Percentiles rank a stretch among this genome's conserved stretches.
phyloP scores from a whole-genome alignment of 2,329 filamentous ascomycete species.

The Talaromyces sp. region DNA sequence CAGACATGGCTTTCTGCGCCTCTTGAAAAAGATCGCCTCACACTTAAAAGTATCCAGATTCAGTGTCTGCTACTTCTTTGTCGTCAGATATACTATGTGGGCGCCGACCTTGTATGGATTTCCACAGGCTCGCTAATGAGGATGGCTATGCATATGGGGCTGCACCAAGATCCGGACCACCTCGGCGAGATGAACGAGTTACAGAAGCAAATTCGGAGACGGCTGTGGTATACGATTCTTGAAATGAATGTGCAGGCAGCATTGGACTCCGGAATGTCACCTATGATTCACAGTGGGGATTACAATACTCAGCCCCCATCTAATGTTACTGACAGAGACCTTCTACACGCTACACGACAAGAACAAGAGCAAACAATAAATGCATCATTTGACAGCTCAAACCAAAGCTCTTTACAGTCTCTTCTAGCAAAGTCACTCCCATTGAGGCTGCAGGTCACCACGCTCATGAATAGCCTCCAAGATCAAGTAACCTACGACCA shows the following conservation, averaged over 20 bases:
- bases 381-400: conserved; percentile 27
- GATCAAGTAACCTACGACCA: conserved; percentile 22
- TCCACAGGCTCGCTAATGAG: conserved; percentile 31
- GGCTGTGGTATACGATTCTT: conserved; percentile 35
- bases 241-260: conserved; percentile 32
- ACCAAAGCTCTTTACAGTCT: conserved; percentile 33
- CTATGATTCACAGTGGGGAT: conserved; percentile 28
- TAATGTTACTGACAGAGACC: conserved; percentile 26
- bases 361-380: conserved; percentile 17
- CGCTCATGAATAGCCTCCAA: conserved; percentile 24
- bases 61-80: conserved; percentile 34
- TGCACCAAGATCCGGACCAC: conserved; percentile 31
- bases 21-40: conserved; percentile 27
- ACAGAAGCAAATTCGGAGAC: conserved; percentile 29
- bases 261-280: conserved; percentile 31
- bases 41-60: conserved; percentile 27
- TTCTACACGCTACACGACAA: conserved; percentile 19
- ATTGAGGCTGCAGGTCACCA: conserved; percentile 27
- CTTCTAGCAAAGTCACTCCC: conserved; percentile 36
- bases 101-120: conserved; percentile 35
- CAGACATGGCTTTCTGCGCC: conserved; percentile 29
- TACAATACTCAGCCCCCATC: conserved; percentile 30
- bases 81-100: conserved; percentile 30
- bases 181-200: conserved; percentile 19
- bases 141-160: conserved; percentile 31